Evolutionary conservation across 768 basidiomycete species (phyloP).

Genomic region (Suillus subluteus): DNA sequence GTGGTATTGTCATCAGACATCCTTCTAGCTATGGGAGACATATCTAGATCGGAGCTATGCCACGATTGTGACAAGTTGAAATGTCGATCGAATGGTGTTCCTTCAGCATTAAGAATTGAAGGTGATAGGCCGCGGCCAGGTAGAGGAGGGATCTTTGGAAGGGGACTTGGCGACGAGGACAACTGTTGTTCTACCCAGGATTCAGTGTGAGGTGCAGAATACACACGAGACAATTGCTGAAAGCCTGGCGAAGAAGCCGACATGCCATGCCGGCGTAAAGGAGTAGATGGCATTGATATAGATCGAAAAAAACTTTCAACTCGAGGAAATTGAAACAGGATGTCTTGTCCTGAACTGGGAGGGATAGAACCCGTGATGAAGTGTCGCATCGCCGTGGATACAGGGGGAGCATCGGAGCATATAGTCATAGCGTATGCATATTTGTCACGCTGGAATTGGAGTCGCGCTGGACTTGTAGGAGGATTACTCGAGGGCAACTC

Average conservation of each 20-base stretch:
- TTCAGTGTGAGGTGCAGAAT: slow-evolving; percentile 2
- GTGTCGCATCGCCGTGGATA: background rate
- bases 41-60: slow-evolving; percentile 18
- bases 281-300: slow-evolving; percentile 17
- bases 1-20: slow-evolving; percentile 4
- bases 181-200: slow-evolving; percentile 15
- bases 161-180: slow-evolving; percentile 33
- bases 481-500: background rate
- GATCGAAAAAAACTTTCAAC: background rate
- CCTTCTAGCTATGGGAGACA: slow-evolving; percentile 29
- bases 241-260: background rate
- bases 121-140: slow-evolving; percentile 31
- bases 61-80: slow-evolving; percentile 28
- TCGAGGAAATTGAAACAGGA: background rate
- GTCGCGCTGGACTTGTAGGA: background rate
- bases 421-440: background rate
- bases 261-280: slow-evolving; percentile 7
- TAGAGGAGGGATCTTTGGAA: slow-evolving; percentile 25
- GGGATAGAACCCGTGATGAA: too few species aligned
- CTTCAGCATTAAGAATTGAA: slow-evolving; percentile 27
- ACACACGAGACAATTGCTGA: slow-evolving; percentile 1
- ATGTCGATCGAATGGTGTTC: slow-evolving; percentile 34
- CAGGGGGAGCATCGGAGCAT: background rate
- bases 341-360: background rate
- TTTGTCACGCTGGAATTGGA: background rate